phyloP scores from a whole-genome alignment of 306 rosid species.

The Abrus precatorius region DNA sequence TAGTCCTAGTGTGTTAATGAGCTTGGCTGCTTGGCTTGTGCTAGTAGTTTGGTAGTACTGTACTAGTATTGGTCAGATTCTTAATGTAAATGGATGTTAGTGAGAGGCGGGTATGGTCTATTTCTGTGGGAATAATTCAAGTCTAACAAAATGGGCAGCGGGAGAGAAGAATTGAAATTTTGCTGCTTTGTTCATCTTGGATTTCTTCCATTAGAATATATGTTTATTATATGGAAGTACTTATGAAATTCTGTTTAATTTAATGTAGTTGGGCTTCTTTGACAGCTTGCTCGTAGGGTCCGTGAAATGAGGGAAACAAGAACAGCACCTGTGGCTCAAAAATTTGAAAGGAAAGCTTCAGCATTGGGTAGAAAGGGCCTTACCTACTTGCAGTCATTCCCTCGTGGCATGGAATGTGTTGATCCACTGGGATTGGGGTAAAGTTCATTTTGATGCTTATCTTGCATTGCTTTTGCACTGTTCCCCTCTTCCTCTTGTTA shows the following conservation, averaged over 20 bases:
- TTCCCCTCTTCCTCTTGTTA: slow-evolving; percentile 33
- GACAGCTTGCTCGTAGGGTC: slow-evolving; percentile 96
- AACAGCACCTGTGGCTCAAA: slow-evolving; percentile 88
- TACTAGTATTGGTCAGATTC: slow-evolving; percentile 15
- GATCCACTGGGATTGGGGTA: slow-evolving; percentile 98
- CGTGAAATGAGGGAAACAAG: slow-evolving; percentile 99
- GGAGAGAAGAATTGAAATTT: not conserved
- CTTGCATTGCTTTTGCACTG: slow-evolving; percentile 41
- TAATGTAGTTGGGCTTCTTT: slow-evolving; percentile 62
- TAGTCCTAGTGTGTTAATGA: not conserved
- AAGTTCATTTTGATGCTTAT: slow-evolving; percentile 45
- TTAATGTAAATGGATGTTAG: not conserved
- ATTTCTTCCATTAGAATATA: slow-evolving; percentile 27
- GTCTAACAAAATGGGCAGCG: no score
- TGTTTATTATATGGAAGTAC: slow-evolving; percentile 35
- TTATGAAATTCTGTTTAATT: slow-evolving; percentile 53
- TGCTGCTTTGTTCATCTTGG: slow-evolving; percentile 15
- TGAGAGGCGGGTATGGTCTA: not conserved
- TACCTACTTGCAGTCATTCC: slow-evolving; percentile 76
- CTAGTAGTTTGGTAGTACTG: not conserved
- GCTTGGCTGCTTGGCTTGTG: not conserved
- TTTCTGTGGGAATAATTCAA: no score
- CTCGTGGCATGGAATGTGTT: slow-evolving; percentile 97
- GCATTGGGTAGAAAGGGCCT: slow-evolving; percentile 70
- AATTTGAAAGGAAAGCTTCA: slow-evolving; percentile 71